A percentile compares a stretch with the other conserved stretches of the same genome.
These are phyloP conservation scores for Alternaria incomplexa DNA, from an alignment of 2,329 filamentous ascomycete species.

Conservation along the genomic window DNA sequence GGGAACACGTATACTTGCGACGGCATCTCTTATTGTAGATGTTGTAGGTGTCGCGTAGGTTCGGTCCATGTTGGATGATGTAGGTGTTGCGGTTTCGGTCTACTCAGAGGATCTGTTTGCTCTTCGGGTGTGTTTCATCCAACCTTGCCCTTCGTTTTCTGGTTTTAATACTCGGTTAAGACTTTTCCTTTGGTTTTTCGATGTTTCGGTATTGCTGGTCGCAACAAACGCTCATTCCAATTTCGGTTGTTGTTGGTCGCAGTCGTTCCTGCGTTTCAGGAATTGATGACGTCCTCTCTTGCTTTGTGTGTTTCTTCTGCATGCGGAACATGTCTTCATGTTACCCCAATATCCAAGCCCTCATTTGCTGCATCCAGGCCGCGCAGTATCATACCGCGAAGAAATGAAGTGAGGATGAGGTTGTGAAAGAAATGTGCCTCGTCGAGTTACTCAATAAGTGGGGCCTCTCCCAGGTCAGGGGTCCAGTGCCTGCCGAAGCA, in stretches of 20 bases:
- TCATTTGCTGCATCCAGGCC: background rate
- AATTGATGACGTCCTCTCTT: background rate
- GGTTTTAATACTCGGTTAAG: background rate
- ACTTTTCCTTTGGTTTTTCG: background rate
- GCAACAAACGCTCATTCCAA: background rate
- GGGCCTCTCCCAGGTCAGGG: constrained; percentile 3
- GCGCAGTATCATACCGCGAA: background rate
- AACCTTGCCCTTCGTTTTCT: background rate
- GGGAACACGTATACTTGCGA: background rate
- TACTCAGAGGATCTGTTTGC: constrained; percentile 8
- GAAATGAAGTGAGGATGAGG: constrained; percentile 9
- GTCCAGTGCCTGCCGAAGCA: constrained; percentile 4
- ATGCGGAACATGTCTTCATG: background rate
- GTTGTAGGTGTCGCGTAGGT: constrained; percentile 10
- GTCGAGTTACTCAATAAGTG: constrained; percentile 7
- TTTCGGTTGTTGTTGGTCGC: background rate
- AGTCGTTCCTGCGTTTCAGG: background rate
- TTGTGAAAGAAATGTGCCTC: constrained; percentile 5
- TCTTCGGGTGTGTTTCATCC: background rate
- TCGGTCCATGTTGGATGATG: background rate
- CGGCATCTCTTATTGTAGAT: constrained; percentile 26
- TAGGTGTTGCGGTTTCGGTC: constrained; percentile 13
- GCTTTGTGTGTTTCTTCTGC: background rate
- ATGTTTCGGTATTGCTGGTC: background rate
- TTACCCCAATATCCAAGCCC: background rate